phyloP scores from a whole-genome alignment of 192 early-diverging fungal genomes.

The Pecoramyces ruminantium region DNA sequence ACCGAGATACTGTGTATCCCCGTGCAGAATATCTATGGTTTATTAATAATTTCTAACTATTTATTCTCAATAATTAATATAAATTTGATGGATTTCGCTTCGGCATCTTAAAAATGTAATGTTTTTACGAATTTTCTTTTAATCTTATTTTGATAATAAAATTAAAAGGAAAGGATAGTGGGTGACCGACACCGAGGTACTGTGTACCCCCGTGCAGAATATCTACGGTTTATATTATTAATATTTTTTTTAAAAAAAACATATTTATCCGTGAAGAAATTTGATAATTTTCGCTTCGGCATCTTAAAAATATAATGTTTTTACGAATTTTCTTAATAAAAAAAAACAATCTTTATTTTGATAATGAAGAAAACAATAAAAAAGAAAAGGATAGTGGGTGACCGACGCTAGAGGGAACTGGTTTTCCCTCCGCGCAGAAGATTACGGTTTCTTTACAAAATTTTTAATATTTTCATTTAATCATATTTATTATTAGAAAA shows the following conservation, averaged over 20 bases:
- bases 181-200: background rate
- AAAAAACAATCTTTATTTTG: background rate
- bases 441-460: background rate
- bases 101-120: background rate
- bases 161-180: background rate
- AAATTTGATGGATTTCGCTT: background rate
- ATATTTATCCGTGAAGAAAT: background rate
- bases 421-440: background rate
- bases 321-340: background rate
- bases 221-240: background rate
- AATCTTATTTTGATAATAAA: background rate
- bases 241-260: background rate
- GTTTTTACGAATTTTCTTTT: background rate
- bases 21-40: background rate
- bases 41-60: background rate
- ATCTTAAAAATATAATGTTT: background rate
- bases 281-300: background rate
- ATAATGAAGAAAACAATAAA: background rate
- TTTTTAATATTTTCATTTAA: too few relatives aligned
- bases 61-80: background rate
- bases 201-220: background rate
- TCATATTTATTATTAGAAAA: too few relatives aligned
- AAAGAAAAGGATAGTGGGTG: background rate
- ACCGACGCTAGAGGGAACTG: background rate
- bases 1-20: background rate